Base-by-base conservation (phyloP, 2,329 filamentous ascomycete genomes). In the Amesomyces nigricolor region DNA sequence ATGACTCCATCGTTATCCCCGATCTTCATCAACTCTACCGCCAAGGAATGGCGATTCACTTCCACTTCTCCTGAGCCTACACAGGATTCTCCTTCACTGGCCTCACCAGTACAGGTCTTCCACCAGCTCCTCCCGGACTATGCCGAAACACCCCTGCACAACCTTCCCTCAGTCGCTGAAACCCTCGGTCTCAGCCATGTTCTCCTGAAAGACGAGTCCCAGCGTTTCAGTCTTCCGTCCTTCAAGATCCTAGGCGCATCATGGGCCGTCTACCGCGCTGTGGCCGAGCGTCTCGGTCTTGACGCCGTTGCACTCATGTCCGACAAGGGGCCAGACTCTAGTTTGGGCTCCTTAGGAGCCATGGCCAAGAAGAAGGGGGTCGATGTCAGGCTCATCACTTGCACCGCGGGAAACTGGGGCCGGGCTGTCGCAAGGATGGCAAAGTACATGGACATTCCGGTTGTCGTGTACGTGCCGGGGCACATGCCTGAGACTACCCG, bases 161-260 rank as follows among this genome's bases (percentile, higher is more conserved):
- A 72, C 0, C 72, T 90, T 0, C 71, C 76, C 0, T 63, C 70
- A 0, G 60, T 89, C 0, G 85, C 87, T 0, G 61, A 71, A 2
- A 75, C 83, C 13, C 68, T 90, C 0, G 79, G 79, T 0, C 70
- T 89, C 10, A 69, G 71, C 0, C 71, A 75, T 5, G 73, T 91
- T 3, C 76, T 84, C 38, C 64, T 91, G 60, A 92, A 92, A 65
- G 82, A 91, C 63, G 88, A 92, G 67, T 83, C 80, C 29, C 74
- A 71, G 51, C 79, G 88, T 5, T 81, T 89, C 38, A 83, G 84
- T 0, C 74, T 91, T 1, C 86, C 86, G 0, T 79, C 87, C 0
- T 92, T 91, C 75, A 94, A 94, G 69, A 88, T 91, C 44, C 78
- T 91, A 0, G 89, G 88, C 17, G 88, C 88, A 1, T 88, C 85